phyloP scores from a whole-genome alignment of 345 rosid species.

The Odontarrhena argentea region DNA sequence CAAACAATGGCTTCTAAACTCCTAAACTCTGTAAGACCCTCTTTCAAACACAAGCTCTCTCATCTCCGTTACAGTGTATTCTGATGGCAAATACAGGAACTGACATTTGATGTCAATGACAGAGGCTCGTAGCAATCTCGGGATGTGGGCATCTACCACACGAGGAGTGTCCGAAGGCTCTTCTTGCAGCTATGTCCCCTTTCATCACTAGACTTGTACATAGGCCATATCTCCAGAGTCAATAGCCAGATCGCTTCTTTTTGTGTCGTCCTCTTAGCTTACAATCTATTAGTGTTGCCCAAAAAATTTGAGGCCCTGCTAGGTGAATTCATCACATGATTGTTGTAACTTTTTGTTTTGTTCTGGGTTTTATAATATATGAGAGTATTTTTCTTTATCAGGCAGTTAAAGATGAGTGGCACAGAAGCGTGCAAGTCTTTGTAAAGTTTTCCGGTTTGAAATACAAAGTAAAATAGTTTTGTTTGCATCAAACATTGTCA shows the following conservation, averaged over 20 bases:
- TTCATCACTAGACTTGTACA: constrained; percentile 63
- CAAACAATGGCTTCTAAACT: constrained; percentile 75
- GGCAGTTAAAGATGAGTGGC: constrained; percentile 28
- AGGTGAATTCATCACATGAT: constrained; percentile 21
- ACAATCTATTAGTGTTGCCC: constrained; percentile 24
- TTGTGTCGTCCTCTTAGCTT: constrained; percentile 26
- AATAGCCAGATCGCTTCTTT: constrained; percentile 40
- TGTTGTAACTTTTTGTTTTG: constrained; percentile 23
- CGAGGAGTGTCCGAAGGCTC: constrained; percentile 84
- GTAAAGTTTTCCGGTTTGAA: constrained; percentile 4
- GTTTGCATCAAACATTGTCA: background rate
- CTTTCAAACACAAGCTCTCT: background rate
- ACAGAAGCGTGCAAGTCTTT: constrained; percentile 23
- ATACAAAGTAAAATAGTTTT: background rate
- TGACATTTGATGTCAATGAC: constrained; percentile 39
- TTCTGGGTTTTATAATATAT: background rate
- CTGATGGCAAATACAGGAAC: constrained; percentile 18
- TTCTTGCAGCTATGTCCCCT: constrained; percentile 74
- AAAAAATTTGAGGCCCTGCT: constrained; percentile 8
- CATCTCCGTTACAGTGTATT: background rate
- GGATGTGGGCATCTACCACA: constrained; percentile 94
- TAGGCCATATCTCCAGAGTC: constrained; percentile 51
- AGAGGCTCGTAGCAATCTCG: constrained; percentile 84
- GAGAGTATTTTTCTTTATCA: constrained; percentile 10
- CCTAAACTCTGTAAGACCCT: constrained; percentile 77